Evolutionary conservation across 805 yeast genomes (phyloP).

Genomic region (Hermanozyma aechmeae): DNA sequence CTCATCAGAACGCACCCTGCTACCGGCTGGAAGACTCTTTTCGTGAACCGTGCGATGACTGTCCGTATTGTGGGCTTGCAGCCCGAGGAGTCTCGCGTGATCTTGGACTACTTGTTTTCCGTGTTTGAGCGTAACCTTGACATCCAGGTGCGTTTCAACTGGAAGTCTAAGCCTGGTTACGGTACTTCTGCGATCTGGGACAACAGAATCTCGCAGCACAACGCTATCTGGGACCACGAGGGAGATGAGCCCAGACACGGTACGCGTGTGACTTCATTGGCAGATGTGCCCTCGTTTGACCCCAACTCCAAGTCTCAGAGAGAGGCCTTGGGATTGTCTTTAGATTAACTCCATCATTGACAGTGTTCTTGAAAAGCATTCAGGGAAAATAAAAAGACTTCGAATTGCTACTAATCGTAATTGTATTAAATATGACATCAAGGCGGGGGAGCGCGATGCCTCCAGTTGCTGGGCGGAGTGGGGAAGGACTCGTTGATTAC

Average conservation of each 20-base stretch:
- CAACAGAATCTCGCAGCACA: not conserved
- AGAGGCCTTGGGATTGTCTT: not conserved
- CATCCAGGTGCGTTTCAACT: slow-evolving; percentile 1
- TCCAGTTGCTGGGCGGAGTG: too few relatives aligned
- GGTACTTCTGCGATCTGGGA: slow-evolving; percentile 2
- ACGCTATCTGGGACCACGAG: slow-evolving; percentile 38
- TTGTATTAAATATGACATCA: too few relatives aligned
- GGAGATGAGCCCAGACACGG: slow-evolving; percentile 40
- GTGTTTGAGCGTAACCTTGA: slow-evolving; percentile 1
- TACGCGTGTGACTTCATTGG: slow-evolving; percentile 30
- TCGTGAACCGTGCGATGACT: not conserved
- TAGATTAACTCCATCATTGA: too few relatives aligned
- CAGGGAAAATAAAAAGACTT: too few relatives aligned
- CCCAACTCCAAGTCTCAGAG: not conserved
- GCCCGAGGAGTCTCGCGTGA: not conserved
- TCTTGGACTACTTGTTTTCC: not conserved
- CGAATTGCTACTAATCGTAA: too few relatives aligned
- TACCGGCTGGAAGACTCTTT: not conserved
- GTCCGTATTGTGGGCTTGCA: not conserved
- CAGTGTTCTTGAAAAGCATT: too few relatives aligned
- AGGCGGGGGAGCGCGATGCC: too few relatives aligned
- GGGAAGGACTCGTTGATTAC: too few relatives aligned
- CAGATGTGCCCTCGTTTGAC: not conserved
- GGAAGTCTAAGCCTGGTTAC: not conserved
- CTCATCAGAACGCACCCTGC: not conserved